phyloP scores from a whole-genome alignment of 148 eudicot genomes.

The Limonium bicolor region DNA sequence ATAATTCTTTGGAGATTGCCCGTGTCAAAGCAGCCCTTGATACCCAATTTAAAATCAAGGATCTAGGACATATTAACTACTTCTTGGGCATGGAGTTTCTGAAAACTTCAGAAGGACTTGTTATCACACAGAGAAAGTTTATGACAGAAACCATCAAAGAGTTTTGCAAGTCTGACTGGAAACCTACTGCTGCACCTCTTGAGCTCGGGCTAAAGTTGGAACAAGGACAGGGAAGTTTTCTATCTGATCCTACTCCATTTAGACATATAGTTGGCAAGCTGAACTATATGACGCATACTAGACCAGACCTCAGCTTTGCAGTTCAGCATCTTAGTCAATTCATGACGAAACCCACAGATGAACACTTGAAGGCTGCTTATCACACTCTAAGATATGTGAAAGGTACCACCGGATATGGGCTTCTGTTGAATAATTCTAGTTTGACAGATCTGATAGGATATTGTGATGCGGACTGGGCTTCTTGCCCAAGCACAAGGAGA shows the following conservation, averaged over 20 bases:
- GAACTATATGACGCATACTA: background rate
- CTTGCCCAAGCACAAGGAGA: background rate
- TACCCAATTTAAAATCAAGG: too few species aligned
- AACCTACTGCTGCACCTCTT: too few species aligned
- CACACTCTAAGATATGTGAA: background rate
- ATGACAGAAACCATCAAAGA: too few species aligned
- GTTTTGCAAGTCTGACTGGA: too few species aligned
- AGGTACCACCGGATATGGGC: background rate
- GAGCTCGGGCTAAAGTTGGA: too few species aligned
- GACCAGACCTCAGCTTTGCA: background rate
- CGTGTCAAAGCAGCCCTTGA: too few species aligned
- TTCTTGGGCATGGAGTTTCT: too few species aligned
- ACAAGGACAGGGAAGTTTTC: too few species aligned
- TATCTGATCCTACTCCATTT: background rate
- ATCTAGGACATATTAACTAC: too few species aligned
- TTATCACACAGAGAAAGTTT: too few species aligned
- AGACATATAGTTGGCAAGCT: background rate
- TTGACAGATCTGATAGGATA: background rate
- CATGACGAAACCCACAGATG: background rate
- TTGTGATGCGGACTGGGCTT: background rate
- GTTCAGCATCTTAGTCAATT: background rate
- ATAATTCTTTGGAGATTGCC: too few species aligned
- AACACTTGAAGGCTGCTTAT: background rate
- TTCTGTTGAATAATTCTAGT: background rate
- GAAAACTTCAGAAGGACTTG: too few species aligned